phyloP scores from a whole-genome alignment of 805 yeast species.

The Candida adriatica region DNA sequence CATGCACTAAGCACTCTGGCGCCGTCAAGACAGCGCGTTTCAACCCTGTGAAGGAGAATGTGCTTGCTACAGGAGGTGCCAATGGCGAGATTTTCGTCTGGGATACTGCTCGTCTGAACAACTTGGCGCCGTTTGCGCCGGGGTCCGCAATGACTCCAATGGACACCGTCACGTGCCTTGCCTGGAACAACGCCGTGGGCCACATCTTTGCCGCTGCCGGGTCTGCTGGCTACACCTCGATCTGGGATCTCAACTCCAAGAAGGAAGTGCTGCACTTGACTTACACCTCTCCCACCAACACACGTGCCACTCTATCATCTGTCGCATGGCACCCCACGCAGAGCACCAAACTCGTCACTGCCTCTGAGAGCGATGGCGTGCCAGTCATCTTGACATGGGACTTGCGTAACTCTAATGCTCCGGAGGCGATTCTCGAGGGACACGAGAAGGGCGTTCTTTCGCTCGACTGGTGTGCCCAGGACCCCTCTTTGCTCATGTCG shows the following conservation, averaged over 20 bases:
- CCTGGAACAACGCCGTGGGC: conserved; percentile 82
- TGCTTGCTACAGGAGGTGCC: conserved; percentile 83
- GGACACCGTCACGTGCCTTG: conserved; percentile 72
- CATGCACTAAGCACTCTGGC: conserved; percentile 54
- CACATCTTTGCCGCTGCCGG: conserved; percentile 92
- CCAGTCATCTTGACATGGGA: conserved; percentile 91
- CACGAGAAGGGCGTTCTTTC: conserved; percentile 86
- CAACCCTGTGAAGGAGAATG: conserved; percentile 63
- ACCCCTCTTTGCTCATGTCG: conserved; percentile 72
- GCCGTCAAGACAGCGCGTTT: conserved; percentile 70
- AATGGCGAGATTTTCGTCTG: conserved; percentile 85
- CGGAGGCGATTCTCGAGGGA: conserved; percentile 68
- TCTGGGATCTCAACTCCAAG: conserved; percentile 88
- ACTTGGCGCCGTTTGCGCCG: conserved; percentile 47
- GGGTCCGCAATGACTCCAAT: conserved; percentile 73
- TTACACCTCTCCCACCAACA: conserved; percentile 46
- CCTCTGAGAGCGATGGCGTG: conserved; percentile 70
- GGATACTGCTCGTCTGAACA: conserved; percentile 68
- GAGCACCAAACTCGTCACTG: conserved; percentile 82
- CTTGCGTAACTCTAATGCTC: conserved; percentile 87
- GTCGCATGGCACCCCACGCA: conserved; percentile 95
- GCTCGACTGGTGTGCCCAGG: conserved; percentile 89
- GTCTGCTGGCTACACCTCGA: conserved; percentile 75
- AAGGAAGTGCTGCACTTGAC: conserved; percentile 84
- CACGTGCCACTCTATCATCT: conserved; percentile 63